Evolutionary conservation across 2,329 filamentous ascomycete species (phyloP).

Genomic region (Claviceps capensis): DNA sequence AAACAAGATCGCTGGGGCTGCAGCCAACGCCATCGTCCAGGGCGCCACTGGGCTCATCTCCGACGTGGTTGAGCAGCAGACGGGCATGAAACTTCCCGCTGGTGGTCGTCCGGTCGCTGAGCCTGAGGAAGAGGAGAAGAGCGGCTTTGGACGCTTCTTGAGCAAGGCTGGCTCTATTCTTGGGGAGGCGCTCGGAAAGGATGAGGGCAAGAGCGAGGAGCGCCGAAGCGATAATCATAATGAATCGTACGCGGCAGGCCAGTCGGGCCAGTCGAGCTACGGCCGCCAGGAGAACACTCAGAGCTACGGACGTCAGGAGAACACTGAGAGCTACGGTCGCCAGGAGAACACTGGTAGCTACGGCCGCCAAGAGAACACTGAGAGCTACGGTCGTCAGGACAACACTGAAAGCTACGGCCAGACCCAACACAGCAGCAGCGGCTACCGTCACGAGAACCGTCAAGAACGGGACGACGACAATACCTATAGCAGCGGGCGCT

Average conservation of each 20-base stretch:
- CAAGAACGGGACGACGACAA: slow-evolving; percentile 16
- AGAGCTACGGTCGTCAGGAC: slow-evolving; percentile 27
- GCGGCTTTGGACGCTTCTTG: slow-evolving; percentile 56
- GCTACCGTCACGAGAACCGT: slow-evolving; percentile 8
- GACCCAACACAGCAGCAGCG: slow-evolving; percentile 26
- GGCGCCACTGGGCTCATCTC: slow-evolving; percentile 42
- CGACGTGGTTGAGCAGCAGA: slow-evolving; percentile 30
- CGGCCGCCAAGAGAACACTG: too few species aligned
- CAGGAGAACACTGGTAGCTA: slow-evolving; percentile 18
- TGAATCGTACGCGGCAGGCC: slow-evolving; percentile 47
- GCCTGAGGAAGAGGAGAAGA: slow-evolving; percentile 43
- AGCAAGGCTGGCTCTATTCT: slow-evolving; percentile 56
- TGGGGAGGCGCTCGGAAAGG: slow-evolving; percentile 42
- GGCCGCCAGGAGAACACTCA: slow-evolving; percentile 37
- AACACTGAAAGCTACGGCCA: slow-evolving; percentile 43
- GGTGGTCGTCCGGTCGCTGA: slow-evolving; percentile 10
- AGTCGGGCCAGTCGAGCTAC: slow-evolving; percentile 50
- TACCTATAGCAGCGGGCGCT: slow-evolving; percentile 9
- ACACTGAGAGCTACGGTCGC: slow-evolving; percentile 17
- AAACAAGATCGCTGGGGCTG: slow-evolving; percentile 41
- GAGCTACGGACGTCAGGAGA: slow-evolving; percentile 41
- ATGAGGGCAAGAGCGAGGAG: slow-evolving; percentile 36
- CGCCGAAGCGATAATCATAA: slow-evolving; percentile 41
- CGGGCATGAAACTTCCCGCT: slow-evolving; percentile 27
- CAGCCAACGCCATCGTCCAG: slow-evolving; percentile 42